Evolutionary conservation across 257 asterid genomes (phyloP).

Genomic region (Capsicum chinense): DNA sequence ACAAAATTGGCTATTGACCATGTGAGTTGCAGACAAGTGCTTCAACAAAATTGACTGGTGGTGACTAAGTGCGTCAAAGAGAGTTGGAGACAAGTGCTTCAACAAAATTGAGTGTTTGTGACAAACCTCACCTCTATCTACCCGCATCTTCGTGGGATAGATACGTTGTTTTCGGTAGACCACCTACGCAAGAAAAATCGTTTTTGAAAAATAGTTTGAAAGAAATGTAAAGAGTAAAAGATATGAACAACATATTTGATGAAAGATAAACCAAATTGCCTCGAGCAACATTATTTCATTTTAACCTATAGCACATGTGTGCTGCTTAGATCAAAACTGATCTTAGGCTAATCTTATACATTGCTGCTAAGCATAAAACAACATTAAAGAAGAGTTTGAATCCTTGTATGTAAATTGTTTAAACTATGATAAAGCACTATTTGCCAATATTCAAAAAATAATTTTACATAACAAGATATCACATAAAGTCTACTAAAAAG

Average conservation of each 20-base stretch:
- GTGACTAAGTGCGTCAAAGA: too few species aligned
- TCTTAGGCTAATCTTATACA: neutral
- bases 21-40: too few species aligned
- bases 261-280: neutral
- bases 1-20: too few species aligned
- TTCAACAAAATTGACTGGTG: too few species aligned
- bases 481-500: neutral
- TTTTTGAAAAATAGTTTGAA: neutral
- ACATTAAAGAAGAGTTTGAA: neutral
- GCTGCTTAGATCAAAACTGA: neutral
- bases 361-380: neutral
- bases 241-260: neutral
- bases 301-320: neutral
- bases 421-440: slow-evolving; percentile 9
- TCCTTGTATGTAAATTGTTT: neutral
- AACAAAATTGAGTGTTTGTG: too few species aligned
- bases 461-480: neutral
- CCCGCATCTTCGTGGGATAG: neutral
- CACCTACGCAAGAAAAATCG: neutral
- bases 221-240: neutral
- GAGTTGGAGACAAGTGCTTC: too few species aligned
- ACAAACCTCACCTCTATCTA: neutral
- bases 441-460: neutral
- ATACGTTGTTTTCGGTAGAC: neutral
- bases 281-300: slow-evolving; percentile 2